A percentile compares a stretch with the other conserved stretches of the same genome.
phyloP scores from a whole-genome alignment of 768 basidiomycete genomes.

The Tylopilus subfusipes region DNA sequence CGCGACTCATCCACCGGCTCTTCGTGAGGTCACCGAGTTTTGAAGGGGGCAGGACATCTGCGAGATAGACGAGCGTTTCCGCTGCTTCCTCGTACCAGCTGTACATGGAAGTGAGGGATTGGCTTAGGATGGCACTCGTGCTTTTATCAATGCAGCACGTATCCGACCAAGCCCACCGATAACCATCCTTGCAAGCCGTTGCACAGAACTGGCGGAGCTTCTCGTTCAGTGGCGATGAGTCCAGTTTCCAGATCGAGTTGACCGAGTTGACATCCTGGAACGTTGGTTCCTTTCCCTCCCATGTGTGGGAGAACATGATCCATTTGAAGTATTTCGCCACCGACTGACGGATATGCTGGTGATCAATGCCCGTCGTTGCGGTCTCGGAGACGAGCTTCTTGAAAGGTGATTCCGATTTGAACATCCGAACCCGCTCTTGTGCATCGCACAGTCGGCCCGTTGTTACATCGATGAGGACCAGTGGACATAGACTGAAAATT shows the following conservation, averaged over 20 bases:
- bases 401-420: not conserved
- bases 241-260: not conserved
- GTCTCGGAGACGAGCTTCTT: not conserved
- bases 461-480: not conserved
- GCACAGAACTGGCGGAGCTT: not conserved
- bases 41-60: not conserved
- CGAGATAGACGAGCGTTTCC: not conserved
- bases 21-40: not conserved
- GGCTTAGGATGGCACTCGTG: no score
- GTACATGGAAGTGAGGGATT: not conserved
- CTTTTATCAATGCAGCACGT: not conserved
- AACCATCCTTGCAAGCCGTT: not conserved
- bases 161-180: no score
- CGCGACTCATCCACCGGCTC: not conserved
- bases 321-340: not conserved
- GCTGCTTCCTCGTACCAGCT: not conserved
- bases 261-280: not conserved
- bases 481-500: not conserved
- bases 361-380: not conserved
- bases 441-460: not conserved
- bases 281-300: not conserved
- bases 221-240: not conserved
- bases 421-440: not conserved
- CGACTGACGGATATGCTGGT: not conserved
- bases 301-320: not conserved